Evolutionary conservation across 1,284 basidiomycete species (phyloP).

Genomic region (Agaricales sp.): DNA sequence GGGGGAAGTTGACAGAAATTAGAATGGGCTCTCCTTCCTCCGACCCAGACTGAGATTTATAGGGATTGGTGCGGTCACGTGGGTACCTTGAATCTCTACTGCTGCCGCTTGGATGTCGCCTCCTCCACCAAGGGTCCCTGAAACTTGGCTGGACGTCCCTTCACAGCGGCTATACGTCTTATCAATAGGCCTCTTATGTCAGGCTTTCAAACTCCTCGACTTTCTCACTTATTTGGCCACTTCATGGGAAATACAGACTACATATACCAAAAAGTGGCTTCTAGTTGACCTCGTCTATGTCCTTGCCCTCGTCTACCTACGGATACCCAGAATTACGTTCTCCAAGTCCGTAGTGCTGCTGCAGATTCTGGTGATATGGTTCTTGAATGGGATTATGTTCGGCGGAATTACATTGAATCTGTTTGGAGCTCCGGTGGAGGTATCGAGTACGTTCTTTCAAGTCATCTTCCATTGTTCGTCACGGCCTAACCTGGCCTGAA

Average conservation of each 20-base stretch:
- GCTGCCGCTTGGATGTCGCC: too few relatives aligned
- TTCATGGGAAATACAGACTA: conserved; percentile 26
- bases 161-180: conserved; percentile 49
- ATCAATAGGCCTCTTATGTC: conserved; percentile 42
- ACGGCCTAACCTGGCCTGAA: not conserved
- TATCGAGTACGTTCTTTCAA: conserved; percentile 20
- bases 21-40: too few relatives aligned
- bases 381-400: conserved; percentile 62
- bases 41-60: too few relatives aligned
- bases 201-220: conserved; percentile 62
- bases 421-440: conserved; percentile 17
- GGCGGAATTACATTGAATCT: conserved; percentile 50
- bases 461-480: conserved; percentile 7
- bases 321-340: conserved; percentile 72
- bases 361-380: conserved; percentile 46
- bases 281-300: conserved; percentile 57
- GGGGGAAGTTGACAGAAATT: not conserved
- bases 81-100: conserved; percentile 10
- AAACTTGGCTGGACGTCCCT: conserved; percentile 43
- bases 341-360: conserved; percentile 48
- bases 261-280: conserved; percentile 58
- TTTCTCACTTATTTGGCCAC: conserved; percentile 41
- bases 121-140: conserved; percentile 33
- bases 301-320: conserved; percentile 48
- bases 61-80: conserved; percentile 2